Evolutionary conservation across 2,329 filamentous ascomycete species (phyloP), one percentile per base, ranked within the genome.

Genomic region (Hypoxylon sp.): DNA sequence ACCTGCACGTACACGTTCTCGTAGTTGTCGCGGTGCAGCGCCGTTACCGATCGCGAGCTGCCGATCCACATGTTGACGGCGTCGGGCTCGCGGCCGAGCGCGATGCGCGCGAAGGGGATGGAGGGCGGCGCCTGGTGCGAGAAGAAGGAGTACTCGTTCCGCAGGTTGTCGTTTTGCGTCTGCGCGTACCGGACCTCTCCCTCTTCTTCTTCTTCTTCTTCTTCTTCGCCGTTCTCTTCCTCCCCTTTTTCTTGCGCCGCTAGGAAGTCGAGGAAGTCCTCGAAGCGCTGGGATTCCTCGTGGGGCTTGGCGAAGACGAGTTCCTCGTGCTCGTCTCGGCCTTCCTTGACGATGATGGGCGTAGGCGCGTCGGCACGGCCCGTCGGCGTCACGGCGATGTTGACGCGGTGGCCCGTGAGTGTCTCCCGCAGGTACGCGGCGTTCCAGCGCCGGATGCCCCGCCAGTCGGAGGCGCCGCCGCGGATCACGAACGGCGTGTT

Each of bases 1-100:
- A 94, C 77, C 72, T 94, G 91, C 1, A 92, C 89, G 75, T 94
- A 95, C 0, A 95, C 84, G 74, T 95, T 95, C 76, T 95, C 91
- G 75, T 94, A 94, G 71, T 91, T 91, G 78, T 95, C 92, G 72
- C 90, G 91, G 78, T 95, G 92, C 56, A 94, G 76, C 0, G 90
- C 89, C 0, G 91, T 94, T 1, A 85, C 82, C 24, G 88, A 91
- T 37, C 81, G 81, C 1, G 87, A 86, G 77, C 92, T 91, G 56
- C 92, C 92, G 51, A 95, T 87, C 92, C 92, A 94, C 72, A 95
- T 82, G 73, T 95, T 95, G 64, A 93, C 85, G 13, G 92, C 92
- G 66, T 95, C 92, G 91, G 90, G 0, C 79, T 72, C 50, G 80
- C 0, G n/a, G n/a, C n/a, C n/a, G n/a, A 94, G 84, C 0, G 91